A percentile compares a stretch with the other conserved stretches of the same genome.
Conservation (phyloP, 805 yeast genomes). For the Clavispora phyllophila region DNA sequence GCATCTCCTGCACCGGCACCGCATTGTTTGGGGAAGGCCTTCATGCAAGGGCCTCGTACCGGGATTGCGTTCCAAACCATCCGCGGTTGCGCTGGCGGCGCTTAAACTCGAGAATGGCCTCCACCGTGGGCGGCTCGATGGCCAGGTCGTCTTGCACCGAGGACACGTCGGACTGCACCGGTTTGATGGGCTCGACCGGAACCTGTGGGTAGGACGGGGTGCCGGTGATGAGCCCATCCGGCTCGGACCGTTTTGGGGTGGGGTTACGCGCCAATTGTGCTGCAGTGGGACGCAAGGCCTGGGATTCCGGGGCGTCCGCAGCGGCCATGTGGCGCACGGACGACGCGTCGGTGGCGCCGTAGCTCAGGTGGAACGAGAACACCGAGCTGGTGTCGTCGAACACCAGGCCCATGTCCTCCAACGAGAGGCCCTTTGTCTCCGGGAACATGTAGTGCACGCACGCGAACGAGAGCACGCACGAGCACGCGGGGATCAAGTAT, state of each 20-base stretch:
- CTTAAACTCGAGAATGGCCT: conserved; percentile 11
- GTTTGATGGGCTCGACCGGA: conserved; percentile 10
- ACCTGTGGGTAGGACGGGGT: conserved; percentile 16
- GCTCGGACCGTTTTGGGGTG: conserved; percentile 27
- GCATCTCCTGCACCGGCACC: too few relatives aligned
- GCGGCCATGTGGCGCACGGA: not conserved
- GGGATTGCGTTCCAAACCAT: not conserved
- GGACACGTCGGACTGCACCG: conserved; percentile 12
- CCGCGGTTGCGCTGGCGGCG: not conserved
- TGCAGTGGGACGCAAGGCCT: conserved; percentile 20
- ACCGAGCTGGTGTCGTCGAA: conserved; percentile 60
- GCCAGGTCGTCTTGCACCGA: conserved; percentile 12
- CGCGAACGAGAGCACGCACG: conserved; percentile 68
- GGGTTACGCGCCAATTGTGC: conserved; percentile 43
- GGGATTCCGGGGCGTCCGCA: conserved; percentile 2
- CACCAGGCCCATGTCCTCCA: conserved; percentile 89
- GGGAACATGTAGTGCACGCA: conserved; percentile 75
- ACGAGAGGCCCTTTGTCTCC: conserved; percentile 81
- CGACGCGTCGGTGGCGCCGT: conserved; percentile 12
- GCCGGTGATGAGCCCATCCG: conserved; percentile 29
- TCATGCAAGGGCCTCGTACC: conserved; percentile 7
- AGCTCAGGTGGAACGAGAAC: conserved; percentile 37
- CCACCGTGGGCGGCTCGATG: conserved; percentile 14
- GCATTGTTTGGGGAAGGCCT: not conserved
- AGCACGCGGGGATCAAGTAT: conserved; percentile 74